A percentile compares a stretch with the other conserved stretches of the same genome.
Conservation (phyloP, 2,329 filamentous ascomycete species). For the Mycosphaerella arachidis region DNA sequence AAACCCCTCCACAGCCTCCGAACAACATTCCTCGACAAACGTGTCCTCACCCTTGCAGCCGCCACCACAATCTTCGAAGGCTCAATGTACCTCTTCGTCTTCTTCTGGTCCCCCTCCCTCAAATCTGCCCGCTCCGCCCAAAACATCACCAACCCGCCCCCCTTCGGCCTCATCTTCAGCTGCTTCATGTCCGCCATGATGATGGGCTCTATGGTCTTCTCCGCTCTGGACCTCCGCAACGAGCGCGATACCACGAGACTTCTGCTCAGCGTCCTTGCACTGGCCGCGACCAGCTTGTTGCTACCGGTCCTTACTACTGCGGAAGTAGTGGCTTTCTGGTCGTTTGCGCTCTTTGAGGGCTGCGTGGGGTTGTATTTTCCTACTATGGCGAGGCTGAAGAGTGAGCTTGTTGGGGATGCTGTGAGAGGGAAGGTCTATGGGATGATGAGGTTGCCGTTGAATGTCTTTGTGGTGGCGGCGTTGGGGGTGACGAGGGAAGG, state of each 20-base stretch:
- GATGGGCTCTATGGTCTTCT: slow-evolving; percentile 54
- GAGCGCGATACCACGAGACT: slow-evolving; percentile 25
- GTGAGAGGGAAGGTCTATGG: slow-evolving; percentile 54
- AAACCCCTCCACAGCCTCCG: slow-evolving; percentile 4
- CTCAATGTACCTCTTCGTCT: slow-evolving; percentile 59
- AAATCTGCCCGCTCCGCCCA: slow-evolving; percentile 21
- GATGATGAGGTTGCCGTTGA: slow-evolving; percentile 55
- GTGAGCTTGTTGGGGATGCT: slow-evolving; percentile 51
- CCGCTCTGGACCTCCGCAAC: slow-evolving; percentile 19
- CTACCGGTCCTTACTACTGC: slow-evolving; percentile 38
- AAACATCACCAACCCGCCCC: slow-evolving; percentile 20
- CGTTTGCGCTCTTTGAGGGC: slow-evolving; percentile 54
- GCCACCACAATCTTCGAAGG: slow-evolving; percentile 58
- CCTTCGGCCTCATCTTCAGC: slow-evolving; percentile 53
- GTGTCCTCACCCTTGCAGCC: slow-evolving; percentile 49
- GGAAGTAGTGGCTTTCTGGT: slow-evolving; percentile 49
- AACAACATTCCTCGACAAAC: slow-evolving; percentile 35
- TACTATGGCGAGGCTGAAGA: slow-evolving; percentile 53
- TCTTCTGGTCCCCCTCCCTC: slow-evolving; percentile 58
- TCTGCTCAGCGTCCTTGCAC: slow-evolving; percentile 39
- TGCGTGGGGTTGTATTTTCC: slow-evolving; percentile 58
- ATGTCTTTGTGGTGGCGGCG: slow-evolving; percentile 52
- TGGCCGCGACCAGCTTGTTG: slow-evolving; percentile 36
- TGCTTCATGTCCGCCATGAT: slow-evolving; percentile 58
- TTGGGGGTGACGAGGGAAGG: slow-evolving; percentile 43